Evolutionary conservation across 805 yeast species (phyloP), one percentile per base, ranked within the genome.

Genomic region (Wickerhamiella occidentalis): DNA sequence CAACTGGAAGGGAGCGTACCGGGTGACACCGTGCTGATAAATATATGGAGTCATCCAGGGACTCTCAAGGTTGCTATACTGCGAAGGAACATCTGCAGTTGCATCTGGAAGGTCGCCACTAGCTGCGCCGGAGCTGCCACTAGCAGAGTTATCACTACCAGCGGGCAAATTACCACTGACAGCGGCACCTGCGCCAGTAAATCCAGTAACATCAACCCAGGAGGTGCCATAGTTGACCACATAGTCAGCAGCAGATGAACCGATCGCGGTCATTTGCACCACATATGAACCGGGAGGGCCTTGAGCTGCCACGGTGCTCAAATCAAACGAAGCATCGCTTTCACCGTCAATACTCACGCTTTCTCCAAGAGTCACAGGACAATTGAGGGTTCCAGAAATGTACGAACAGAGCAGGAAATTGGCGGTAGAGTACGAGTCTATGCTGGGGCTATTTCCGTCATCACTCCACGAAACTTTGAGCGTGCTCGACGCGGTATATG

Each of bases 1-100:
- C 52, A 71, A 63, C 67, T 88, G 96, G 95, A 87, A 85, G 48
- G 96, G 96, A 1, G 97, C 96, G 64, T 67, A 85, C 58, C 88
- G 75, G 8, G 84, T 77, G 18, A 57, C 64, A 26, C 95, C 95
- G 0, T 92, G 81, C 68, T 90, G 97, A 57, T 58, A 54, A 2
- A 85, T 75, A 67, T 88, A 90, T 1, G 94, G 74, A 6, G 87
- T 68, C 2, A 80, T 61, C 63, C 81, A 82, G 2, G 86, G 79
- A 11, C 62, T 65, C 0, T 78, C 41, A 9, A 66, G 38, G 52
- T 40, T 45, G 44, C 26, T 28, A 68, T 64, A 55, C 69, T 72
- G 23, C 69, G 69, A 6, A 67, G 38, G 72, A 68, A 6, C 71
- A 55, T 11, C 57, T 1, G 61, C 57, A 18, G 73, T 72, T 5